Percentiles rank a stretch among this genome's conserved stretches.
These are phyloP conservation scores for Cryphonectria nitschkei DNA, from an alignment of 2,329 filamentous ascomycete species.

Conservation along the genomic window DNA sequence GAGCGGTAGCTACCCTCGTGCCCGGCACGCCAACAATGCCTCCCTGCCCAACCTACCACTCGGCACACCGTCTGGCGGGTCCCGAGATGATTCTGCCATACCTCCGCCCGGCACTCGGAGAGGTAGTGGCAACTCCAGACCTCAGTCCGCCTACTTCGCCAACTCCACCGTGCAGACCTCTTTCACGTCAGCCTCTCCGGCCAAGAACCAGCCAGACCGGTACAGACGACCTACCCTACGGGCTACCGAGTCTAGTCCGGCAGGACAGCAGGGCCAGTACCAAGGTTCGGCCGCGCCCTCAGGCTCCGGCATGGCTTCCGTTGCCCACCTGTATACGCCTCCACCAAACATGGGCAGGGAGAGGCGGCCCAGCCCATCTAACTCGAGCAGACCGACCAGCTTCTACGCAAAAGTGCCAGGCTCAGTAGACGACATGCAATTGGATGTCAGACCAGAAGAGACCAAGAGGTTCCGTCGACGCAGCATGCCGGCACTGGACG, in stretches of 20 bases:
- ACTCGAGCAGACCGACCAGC: slow-evolving; percentile 55
- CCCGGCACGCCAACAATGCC: slow-evolving; percentile 41
- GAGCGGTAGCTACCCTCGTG: slow-evolving; percentile 34
- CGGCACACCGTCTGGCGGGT: slow-evolving; percentile 45
- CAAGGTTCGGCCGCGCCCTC: slow-evolving; percentile 50
- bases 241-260: slow-evolving; percentile 52
- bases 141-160: slow-evolving; percentile 48
- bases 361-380: slow-evolving; percentile 40
- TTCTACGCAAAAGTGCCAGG: slow-evolving; percentile 54
- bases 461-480: slow-evolving; percentile 79
- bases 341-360: slow-evolving; percentile 40
- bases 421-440: slow-evolving; percentile 68
- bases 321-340: slow-evolving; percentile 58
- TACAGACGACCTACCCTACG: slow-evolving; percentile 72
- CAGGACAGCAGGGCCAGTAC: slow-evolving; percentile 36
- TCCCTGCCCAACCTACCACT: slow-evolving; percentile 47
- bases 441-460: slow-evolving; percentile 65
- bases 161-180: slow-evolving; percentile 50
- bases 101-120: slow-evolving; percentile 47
- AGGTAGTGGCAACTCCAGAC: slow-evolving; percentile 44
- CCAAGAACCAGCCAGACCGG: slow-evolving; percentile 77
- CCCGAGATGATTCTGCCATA: slow-evolving; percentile 57
- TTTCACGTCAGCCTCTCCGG: slow-evolving; percentile 59
- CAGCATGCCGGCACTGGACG: slow-evolving; percentile 73
- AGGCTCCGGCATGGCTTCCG: slow-evolving; percentile 57